Evolutionary conservation across 2,329 filamentous ascomycete genomes (phyloP).

Genomic region (Beauveria medogensis): DNA sequence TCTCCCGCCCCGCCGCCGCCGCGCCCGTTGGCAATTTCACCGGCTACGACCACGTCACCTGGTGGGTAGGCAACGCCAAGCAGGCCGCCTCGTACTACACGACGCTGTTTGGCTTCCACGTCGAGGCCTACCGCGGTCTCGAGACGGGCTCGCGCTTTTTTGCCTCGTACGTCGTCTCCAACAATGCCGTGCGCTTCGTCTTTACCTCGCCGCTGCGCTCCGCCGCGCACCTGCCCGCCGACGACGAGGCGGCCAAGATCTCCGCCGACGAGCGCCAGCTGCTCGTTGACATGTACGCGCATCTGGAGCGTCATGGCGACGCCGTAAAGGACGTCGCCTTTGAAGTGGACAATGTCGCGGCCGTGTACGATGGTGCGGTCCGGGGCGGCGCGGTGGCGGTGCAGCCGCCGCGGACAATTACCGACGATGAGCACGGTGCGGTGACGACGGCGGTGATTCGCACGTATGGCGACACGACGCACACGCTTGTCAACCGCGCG

Average conservation of each 20-base stretch:
- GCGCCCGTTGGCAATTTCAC: slow-evolving; percentile 54
- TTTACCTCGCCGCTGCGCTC: slow-evolving; percentile 75
- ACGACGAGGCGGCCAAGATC: slow-evolving; percentile 49
- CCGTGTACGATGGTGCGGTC: slow-evolving; percentile 69
- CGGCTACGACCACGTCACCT: slow-evolving; percentile 88
- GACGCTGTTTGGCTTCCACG: slow-evolving; percentile 76
- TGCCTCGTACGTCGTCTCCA: slow-evolving; percentile 76
- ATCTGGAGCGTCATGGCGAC: slow-evolving; percentile 83
- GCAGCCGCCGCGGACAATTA: slow-evolving; percentile 44
- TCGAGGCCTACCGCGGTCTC: slow-evolving; percentile 75
- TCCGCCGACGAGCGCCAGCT: slow-evolving; percentile 54
- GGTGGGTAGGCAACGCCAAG: slow-evolving; percentile 96
- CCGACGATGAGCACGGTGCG: slow-evolving; percentile 54
- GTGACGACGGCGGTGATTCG: slow-evolving; percentile 72
- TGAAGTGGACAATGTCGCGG: slow-evolving; percentile 81
- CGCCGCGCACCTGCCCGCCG: slow-evolving; percentile 40
- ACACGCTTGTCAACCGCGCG: slow-evolving; percentile 73
- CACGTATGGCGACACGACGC: slow-evolving; percentile 93
- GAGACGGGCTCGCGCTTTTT: slow-evolving; percentile 78
- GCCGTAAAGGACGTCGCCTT: slow-evolving; percentile 94
- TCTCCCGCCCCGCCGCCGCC: slow-evolving; percentile 38
- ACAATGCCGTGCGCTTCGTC: slow-evolving; percentile 70
- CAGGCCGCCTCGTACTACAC: slow-evolving; percentile 87
- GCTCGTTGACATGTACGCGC: slow-evolving; percentile 68
- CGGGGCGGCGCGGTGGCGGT: slow-evolving; percentile 55